Base-by-base conservation (phyloP, 1,284 basidiomycete species). In the Moesziomyces globuligerus region DNA sequence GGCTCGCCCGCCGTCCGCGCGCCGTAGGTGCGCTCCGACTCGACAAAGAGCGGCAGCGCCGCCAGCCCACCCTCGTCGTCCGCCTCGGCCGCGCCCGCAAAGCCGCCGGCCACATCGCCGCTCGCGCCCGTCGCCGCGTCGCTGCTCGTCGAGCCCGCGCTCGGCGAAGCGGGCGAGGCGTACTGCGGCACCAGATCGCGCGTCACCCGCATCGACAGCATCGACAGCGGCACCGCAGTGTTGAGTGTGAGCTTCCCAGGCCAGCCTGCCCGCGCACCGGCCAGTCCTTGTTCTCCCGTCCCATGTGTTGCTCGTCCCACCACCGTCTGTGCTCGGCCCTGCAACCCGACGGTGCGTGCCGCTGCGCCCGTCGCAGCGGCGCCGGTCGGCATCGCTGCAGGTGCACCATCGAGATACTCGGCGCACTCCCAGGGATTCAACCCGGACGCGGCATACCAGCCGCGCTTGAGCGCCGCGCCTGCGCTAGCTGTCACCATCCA, bases 1-100 rank as follows among this genome's bases (percentile, higher is more conserved):
- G 75, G 56, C 10, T 77, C 73, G 18, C 73, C 73, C 4, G 59
- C 75, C 15, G 46, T 15, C 8, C 52, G 40, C 10, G 61, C 51
- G 3, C 75, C 75, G 32, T 75, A 77, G 9, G 41, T 34, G 20
- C 65, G 42, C 26, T 77, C 75, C 4, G 67, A 69, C 29, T 74
- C 72, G 7, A 74, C 48, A 37, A 53, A 61, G 1, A 49, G 18
- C 8, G 58, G 55, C 18, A 68, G 42, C 2, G 41, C 39, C 20
- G 40, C 7, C 3, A 56, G 28, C 6, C 28, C 38, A 3, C 40
- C 48, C 3, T 42, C 40, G 23, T 13, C 26, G 48, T 36, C 34
- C 18, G 25, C 4, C 5, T 10, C 15, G 21, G 24, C 20, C n/a
- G 21, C 39, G 32, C 2, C 20, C 8, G 18, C 29, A 38, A 20